Evolutionary conservation across 2,329 filamentous ascomycete genomes (phyloP), one percentile per base, ranked within the genome.

Genomic region (Botrytis tulipae): DNA sequence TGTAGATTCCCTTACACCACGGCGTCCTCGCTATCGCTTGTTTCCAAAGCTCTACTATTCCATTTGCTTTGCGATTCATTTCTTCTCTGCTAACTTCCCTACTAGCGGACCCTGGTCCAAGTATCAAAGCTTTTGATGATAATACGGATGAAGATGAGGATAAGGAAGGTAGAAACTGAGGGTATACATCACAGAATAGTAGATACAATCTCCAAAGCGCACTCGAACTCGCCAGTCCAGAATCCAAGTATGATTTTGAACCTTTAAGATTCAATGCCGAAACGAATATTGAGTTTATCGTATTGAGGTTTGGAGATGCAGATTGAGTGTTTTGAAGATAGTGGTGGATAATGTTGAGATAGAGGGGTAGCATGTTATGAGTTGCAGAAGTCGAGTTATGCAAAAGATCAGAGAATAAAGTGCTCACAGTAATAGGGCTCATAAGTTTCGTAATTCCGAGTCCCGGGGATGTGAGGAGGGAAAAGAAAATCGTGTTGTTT

Each of bases 401-500:
- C 37, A 51, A 20, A 54, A 69, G 66, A 25, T 69, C 66, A 12
- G 14, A 54, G 37, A 69, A 69, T 22, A 69, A 20, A 10, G 48
- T 69, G 14, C 37, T 69, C n/a, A 57, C 12, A 16, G 48, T 51
- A 32, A 69, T 22, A 7, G 66, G 66, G 29, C 66, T 69, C 35
- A 69, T 32, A 22, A 69, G 66, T 57, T 37, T 69, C n/a, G 35
- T 57, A 20, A 29, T 69, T 16, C 66, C 66, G 18, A 57, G 12
- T 42, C 35, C 37, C 14, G 59, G 71, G 1, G 71, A 70, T n/a
- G 90, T 87, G 76, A 92, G 92, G 0, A 96, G 83, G 1, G 87
- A 85, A 1, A 97, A 86, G 75, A 98, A 91, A 9, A 93, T 85
- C 1, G 90, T 92, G 82, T 97, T 98, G 67, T 85, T 85, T 0